Conservation (phyloP, 495 filamentous ascomycete genomes). For the Penicillium atrosanguineum region DNA sequence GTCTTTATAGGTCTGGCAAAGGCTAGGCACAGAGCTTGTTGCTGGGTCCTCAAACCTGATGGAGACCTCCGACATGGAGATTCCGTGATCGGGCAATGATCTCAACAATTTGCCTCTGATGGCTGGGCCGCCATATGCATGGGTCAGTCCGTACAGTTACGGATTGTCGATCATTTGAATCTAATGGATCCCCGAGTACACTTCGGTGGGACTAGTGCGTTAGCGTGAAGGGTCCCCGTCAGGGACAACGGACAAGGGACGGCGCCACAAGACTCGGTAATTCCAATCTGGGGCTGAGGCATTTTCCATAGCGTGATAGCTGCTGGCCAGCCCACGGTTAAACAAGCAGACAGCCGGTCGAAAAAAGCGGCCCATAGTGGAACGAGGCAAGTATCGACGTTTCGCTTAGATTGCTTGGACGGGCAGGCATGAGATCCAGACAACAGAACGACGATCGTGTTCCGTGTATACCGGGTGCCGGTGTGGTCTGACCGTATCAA, state of each 20-base stretch:
- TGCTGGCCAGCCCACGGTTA: constrained; percentile 4
- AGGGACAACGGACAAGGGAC: constrained; percentile 4
- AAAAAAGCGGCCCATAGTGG: constrained; percentile 6
- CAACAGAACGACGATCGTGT: constrained; percentile 19
- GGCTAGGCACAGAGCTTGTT: neutral
- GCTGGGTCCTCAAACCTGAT: constrained; percentile 3
- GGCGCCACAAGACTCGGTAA: constrained; percentile 1
- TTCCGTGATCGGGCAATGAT: constrained; percentile 19
- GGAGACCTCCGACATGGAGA: constrained; percentile 9
- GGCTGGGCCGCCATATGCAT: constrained; percentile 5
- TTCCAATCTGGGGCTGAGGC: constrained; percentile 4
- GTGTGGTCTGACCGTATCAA: constrained; percentile 16
- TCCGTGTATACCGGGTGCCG: constrained; percentile 17
- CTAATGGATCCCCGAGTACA: constrained; percentile 1
- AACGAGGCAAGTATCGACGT: constrained; percentile 17
- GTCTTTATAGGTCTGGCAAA: constrained; percentile 15
- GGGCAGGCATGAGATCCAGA: constrained; percentile 7
- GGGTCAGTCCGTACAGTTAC: neutral
- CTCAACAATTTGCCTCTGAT: constrained; percentile 9
- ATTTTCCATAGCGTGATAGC: constrained; percentile 9
- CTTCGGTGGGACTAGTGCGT: too few species aligned
- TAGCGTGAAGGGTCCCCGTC: neutral
- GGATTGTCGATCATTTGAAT: constrained; percentile 16
- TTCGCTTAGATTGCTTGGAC: constrained; percentile 10
- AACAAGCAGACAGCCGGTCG: neutral